Conservation (phyloP, 129 eudicot species). For the Rutidosis leptorrhynchoides region DNA sequence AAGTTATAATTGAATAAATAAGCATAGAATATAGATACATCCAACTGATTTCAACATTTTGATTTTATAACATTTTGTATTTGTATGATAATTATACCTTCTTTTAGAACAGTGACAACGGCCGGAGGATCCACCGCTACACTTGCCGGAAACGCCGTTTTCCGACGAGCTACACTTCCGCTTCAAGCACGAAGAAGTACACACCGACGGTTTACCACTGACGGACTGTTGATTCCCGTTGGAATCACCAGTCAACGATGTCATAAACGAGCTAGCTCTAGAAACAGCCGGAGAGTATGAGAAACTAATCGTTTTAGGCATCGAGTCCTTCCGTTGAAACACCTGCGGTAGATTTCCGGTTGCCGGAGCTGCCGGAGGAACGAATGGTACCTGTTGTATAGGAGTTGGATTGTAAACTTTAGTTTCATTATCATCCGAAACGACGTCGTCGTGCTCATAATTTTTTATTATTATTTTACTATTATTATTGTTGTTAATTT, state of each 20-base stretch:
- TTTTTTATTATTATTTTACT: background rate
- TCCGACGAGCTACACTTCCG: conserved; percentile 71
- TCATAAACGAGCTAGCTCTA: conserved; percentile 56
- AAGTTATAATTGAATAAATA: background rate
- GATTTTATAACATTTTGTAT: too few relatives aligned
- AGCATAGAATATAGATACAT: background rate
- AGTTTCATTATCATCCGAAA: conserved; percentile 27
- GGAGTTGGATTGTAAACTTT: conserved; percentile 76
- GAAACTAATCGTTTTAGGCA: conserved; percentile 59
- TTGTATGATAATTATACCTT: conserved; percentile 37
- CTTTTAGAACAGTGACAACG: conserved; percentile 78
- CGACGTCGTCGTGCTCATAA: conserved; percentile 25
- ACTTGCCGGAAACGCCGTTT: conserved; percentile 74
- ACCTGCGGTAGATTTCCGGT: conserved; percentile 11
- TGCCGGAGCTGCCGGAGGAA: conserved; percentile 21
- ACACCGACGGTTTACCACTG: conserved; percentile 61
- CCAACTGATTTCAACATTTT: too few relatives aligned
- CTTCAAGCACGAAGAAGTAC: conserved; percentile 59
- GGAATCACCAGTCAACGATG: conserved; percentile 55
- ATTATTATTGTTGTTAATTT: background rate
- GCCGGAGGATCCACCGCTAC: conserved; percentile 72
- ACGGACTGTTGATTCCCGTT: conserved; percentile 52
- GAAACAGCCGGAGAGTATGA: conserved; percentile 61
- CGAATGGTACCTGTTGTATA: conserved; percentile 61
- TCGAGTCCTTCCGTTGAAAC: conserved; percentile 40